Base-by-base conservation (phyloP, 192 early-diverging fungal genomes). In the Backusella macrospora region DNA sequence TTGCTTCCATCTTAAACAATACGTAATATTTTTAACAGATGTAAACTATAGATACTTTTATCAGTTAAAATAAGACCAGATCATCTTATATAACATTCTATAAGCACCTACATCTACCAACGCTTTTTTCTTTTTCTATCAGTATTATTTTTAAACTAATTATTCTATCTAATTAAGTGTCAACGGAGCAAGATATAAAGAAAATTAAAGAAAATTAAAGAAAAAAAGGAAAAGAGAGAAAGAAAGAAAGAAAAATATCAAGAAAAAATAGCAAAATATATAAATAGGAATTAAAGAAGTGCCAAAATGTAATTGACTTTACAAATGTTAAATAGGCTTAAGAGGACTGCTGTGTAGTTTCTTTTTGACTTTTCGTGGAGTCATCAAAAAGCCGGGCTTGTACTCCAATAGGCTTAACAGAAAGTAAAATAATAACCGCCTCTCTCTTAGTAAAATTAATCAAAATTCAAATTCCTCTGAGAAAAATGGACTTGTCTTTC, bases 1-100 rank as follows among this genome's bases (percentile, higher is more conserved):
- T 34, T 34, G 52, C 52, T 46, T 68, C 67, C 67, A 68, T 68
- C 40, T 59, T 59, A 59, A n/a, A 59, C 26, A 59, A 59, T 59
- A 59, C 26, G 26, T 59, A 59, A 21, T 59, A 18, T 59, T 59
- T 59, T 59, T 23, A 59, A 23, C 52, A 59, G 21, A 59, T 59
- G 52, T 23, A 59, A 59, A 59, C 52, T 59, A 59, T 9, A 23
- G 52, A 59, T 10, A 13, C 18, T 12, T 26, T 26, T 59, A 59
- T 59, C 23, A 59, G 18, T 59, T 21, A 52, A 52, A 52, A 23
- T 26, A 59, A 26, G 52, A 23, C 13, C 21, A 59, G 23, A 59
- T 12, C 52, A 59, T 26, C 1, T 1, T 23, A 34, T 34, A 34
- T 34, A 34, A 34, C 29, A 34, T 18, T 59, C 18, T 59, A 59